Evolutionary conservation across 805 yeast genomes (phyloP), one percentile per base, ranked within the genome.

Genomic region (Kazachstania bromeliacearum): DNA sequence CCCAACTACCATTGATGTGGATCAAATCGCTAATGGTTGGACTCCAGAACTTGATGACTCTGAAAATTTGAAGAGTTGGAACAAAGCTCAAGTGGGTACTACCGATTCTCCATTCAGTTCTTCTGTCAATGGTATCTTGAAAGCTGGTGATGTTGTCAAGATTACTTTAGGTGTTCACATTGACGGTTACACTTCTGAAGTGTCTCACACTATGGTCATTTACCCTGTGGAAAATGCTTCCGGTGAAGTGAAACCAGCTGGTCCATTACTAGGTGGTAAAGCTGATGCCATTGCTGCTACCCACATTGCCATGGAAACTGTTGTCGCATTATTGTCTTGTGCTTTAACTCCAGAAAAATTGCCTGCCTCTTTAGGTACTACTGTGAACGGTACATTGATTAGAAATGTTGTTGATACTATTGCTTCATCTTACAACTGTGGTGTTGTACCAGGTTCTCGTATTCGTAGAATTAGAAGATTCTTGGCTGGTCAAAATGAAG

Each of bases 401-500:
- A 77, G 95, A 59, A 57, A 65, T 16, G 63, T 85, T 32, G 96
- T 87, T 19, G 94, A 92, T 52, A 70, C 77, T n/a, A 70, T 92
- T 51, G 97, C 95, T n/a, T 71, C 71, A 39, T 67, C 80, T 1
- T 92, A 78, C 64, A 75, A 81, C 57, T 85, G 95, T 67, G 68
- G 69, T 39, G 85, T 92, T 37, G 85, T 84, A 25, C 97, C 97
- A 21, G 95, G 95, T 0, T 84, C 96, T 16, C 79, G 85, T 57
- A 83, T 92, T 29, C 80, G 98, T 64, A 75, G 96, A 59, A 71
- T 88, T 39, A 75, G 95, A 67, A 75, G 97, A 55, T 92, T 89
- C 52, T 73, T 92, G 54, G 94, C 95, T 27, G 98, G 98, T 36
- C 98, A 92, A 67, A 79, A 88, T 40, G 94, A 85, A 55, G 92